Evolutionary conservation across 257 asterid genomes (phyloP).

Genomic region (Forsythia viridissima): DNA sequence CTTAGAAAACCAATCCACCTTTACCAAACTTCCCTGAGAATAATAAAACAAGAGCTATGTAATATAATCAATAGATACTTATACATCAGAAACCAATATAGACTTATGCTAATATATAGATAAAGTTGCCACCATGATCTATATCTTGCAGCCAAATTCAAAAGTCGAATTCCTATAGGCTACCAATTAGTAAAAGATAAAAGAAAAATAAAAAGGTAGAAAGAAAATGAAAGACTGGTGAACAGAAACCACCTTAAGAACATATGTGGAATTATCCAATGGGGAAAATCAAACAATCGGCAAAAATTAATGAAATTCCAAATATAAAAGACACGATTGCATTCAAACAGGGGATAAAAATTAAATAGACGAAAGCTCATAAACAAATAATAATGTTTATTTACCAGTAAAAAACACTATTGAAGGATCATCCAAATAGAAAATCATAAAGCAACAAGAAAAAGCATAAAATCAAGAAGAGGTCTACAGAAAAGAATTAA

Average conservation of each 20-base stretch:
- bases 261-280: not conserved
- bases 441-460: slow-evolving; percentile 21
- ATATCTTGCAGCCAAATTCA: not conserved
- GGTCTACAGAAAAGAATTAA: slow-evolving; percentile 23
- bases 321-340: not conserved
- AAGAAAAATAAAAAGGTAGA: not conserved
- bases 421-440: slow-evolving; percentile 12
- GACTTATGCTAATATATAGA: not conserved
- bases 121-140: not conserved
- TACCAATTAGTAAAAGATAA: too few relatives aligned
- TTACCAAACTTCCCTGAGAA: slow-evolving; percentile 22
- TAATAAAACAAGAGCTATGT: slow-evolving; percentile 13
- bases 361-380: not conserved
- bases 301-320: slow-evolving; percentile 1
- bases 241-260: not conserved
- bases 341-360: not conserved
- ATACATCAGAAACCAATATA: not conserved
- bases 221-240: not conserved
- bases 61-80: slow-evolving; percentile 3
- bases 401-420: slow-evolving; percentile 23
- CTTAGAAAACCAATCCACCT: slow-evolving; percentile 4
- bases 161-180: not conserved
- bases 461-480: slow-evolving; percentile 13
- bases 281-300: not conserved
- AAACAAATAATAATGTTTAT: not conserved